phyloP scores from a whole-genome alignment of 1,284 basidiomycete genomes.

The Inonotus obliquus region DNA sequence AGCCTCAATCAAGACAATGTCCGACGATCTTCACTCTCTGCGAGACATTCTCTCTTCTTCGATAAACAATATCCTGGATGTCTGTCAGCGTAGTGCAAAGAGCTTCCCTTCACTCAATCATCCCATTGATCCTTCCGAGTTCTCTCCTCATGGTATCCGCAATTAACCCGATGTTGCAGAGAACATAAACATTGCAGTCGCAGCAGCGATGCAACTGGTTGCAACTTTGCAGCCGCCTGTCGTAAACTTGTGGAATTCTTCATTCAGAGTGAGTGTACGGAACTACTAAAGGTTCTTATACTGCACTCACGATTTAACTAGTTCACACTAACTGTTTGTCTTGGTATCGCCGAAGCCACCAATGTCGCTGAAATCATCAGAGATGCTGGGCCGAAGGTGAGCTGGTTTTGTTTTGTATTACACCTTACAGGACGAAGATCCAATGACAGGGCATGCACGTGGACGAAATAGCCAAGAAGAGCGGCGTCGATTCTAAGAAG shows the following conservation, averaged over 20 bases:
- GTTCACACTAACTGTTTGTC: conserved; percentile 20
- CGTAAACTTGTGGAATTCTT: background rate
- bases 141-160: conserved; percentile 12
- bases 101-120: conserved; percentile 5
- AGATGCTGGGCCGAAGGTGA: conserved; percentile 31
- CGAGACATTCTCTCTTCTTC: conserved; percentile 13
- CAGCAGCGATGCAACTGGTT: conserved; percentile 35
- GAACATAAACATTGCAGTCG: conserved; percentile 30
- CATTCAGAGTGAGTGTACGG: conserved; percentile 1
- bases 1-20: no score
- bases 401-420: background rate
- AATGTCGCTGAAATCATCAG: conserved; percentile 35
- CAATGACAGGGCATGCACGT: conserved; percentile 25
- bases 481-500: conserved; percentile 22
- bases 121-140: conserved; percentile 8
- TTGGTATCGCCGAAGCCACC: conserved; percentile 28
- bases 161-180: conserved; percentile 27
- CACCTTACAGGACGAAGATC: background rate
- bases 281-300: background rate
- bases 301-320: no score
- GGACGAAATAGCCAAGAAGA: conserved; percentile 24
- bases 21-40: conserved; percentile 3
- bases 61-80: conserved; percentile 5
- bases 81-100: conserved; percentile 3
- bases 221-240: conserved; percentile 31